Evolutionary conservation across 495 filamentous ascomycete species (phyloP).

Genomic region (Penicillium goetzii): DNA sequence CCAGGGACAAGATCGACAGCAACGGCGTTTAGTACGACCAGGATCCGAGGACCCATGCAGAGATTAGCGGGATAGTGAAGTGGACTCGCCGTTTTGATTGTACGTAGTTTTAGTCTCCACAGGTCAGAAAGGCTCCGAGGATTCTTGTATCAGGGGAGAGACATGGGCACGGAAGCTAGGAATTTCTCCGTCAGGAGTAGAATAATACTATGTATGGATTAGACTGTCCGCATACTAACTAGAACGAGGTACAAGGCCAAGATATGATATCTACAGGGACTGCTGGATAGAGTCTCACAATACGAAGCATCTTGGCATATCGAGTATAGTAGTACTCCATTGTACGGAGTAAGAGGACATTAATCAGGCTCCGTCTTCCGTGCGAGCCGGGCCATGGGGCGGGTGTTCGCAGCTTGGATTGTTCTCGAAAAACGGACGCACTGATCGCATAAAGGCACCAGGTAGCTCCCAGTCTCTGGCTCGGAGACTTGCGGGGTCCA

Average conservation of each 20-base stretch:
- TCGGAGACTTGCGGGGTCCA: slow-evolving; percentile 24
- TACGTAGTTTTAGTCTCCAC: slow-evolving; percentile 7
- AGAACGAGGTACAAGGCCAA: no score
- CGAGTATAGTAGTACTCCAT: not conserved
- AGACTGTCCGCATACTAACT: not conserved
- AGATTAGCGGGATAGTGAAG: slow-evolving; percentile 10
- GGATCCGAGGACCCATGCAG: slow-evolving; percentile 10
- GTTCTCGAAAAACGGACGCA: slow-evolving; percentile 30
- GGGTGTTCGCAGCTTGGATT: slow-evolving; percentile 17
- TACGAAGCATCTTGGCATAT: not conserved
- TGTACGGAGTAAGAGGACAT: not conserved
- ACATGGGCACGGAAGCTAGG: not conserved
- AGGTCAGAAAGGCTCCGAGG: not conserved
- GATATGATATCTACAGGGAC: not conserved
- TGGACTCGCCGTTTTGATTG: slow-evolving; percentile 10
- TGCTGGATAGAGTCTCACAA: not conserved
- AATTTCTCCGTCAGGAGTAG: not conserved
- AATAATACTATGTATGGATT: not conserved
- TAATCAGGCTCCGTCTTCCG: slow-evolving; percentile 12
- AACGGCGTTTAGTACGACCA: slow-evolving; percentile 18
- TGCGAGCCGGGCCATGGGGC: slow-evolving; percentile 10
- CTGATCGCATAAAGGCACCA: slow-evolving; percentile 25
- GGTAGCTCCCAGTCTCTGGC: slow-evolving; percentile 7
- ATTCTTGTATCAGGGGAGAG: not conserved
- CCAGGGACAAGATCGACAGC: slow-evolving; percentile 16